Evolutionary conservation across 208 protist species (phyloP).

Genomic region (Porcisia hertigi): DNA sequence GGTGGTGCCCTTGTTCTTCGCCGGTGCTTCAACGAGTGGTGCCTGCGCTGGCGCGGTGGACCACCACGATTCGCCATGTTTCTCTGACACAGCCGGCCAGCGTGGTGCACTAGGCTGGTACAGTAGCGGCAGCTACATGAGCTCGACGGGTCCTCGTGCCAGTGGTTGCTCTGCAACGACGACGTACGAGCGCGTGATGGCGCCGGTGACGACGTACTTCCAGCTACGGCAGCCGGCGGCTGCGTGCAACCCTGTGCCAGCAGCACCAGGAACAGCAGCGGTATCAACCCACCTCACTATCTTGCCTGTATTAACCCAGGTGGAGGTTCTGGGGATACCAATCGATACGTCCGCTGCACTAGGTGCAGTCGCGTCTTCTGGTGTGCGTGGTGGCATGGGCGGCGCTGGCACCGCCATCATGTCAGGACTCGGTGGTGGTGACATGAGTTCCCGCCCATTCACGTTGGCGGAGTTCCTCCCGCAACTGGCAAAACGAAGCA

Average conservation of each 20-base stretch:
- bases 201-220: conserved; percentile 23
- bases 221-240: conserved; percentile 16
- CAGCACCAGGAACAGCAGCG: not conserved
- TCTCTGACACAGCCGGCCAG: not conserved
- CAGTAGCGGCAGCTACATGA: not conserved
- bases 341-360: conserved; percentile 2
- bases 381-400: not conserved
- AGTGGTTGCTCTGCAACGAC: conserved; percentile 1
- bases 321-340: conserved; percentile 28
- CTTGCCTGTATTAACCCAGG: conserved; percentile 23
- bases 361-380: not conserved
- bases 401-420: not conserved
- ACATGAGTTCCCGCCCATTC: conserved; percentile 1
- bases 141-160: not conserved
- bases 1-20: not conserved
- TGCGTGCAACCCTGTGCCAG: not conserved
- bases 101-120: not conserved
- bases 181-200: conserved; percentile 13
- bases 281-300: not conserved
- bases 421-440: not conserved
- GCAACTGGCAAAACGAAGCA: conserved; percentile 30
- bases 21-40: not conserved
- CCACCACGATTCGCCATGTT: not conserved
- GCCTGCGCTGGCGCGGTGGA: not conserved
- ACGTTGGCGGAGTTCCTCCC: conserved; percentile 22